Evolutionary conservation across 2,329 filamentous ascomycete species (phyloP).

Genomic region (Capronia epimyces): DNA sequence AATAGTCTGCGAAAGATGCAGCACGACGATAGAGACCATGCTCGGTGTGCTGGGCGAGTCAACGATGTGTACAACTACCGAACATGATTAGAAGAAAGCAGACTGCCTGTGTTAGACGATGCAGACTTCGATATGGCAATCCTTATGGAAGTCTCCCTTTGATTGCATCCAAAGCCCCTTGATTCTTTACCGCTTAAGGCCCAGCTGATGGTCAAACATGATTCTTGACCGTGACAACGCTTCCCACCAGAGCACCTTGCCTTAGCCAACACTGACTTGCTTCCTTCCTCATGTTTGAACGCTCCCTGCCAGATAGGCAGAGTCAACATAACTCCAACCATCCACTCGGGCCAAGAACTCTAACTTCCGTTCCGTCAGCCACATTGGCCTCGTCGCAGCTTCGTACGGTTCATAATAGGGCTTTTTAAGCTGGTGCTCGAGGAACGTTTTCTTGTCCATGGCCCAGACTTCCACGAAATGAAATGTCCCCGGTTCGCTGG

Average conservation of each 20-base stretch:
- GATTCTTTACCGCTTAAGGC: too few species aligned
- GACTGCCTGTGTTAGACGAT: neutral
- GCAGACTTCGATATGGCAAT: too few species aligned
- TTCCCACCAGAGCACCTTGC: too few species aligned
- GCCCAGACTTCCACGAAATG: slow-evolving; percentile 11
- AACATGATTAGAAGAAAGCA: neutral
- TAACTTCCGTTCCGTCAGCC: slow-evolving; percentile 6
- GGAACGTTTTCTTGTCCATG: slow-evolving; percentile 10
- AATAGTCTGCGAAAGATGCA: neutral
- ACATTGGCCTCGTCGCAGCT: slow-evolving; percentile 3
- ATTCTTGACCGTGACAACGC: too few species aligned
- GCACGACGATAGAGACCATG: neutral
- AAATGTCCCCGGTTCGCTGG: slow-evolving; percentile 10
- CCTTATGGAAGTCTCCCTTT: too few species aligned
- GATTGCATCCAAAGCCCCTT: too few species aligned
- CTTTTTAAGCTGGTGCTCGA: slow-evolving; percentile 11
- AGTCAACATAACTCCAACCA: slow-evolving; percentile 9
- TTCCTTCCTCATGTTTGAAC: neutral
- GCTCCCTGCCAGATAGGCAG: slow-evolving; percentile 3
- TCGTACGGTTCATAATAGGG: slow-evolving; percentile 8
- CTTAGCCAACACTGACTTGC: neutral
- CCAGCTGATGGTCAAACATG: neutral
- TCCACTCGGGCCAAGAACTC: slow-evolving; percentile 3
- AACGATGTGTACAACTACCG: neutral
- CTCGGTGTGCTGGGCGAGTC: neutral